These are phyloP conservation scores for Sechiopsis laciniata DNA, from an alignment of 306 rosid genomes.

Conservation along the genomic window DNA sequence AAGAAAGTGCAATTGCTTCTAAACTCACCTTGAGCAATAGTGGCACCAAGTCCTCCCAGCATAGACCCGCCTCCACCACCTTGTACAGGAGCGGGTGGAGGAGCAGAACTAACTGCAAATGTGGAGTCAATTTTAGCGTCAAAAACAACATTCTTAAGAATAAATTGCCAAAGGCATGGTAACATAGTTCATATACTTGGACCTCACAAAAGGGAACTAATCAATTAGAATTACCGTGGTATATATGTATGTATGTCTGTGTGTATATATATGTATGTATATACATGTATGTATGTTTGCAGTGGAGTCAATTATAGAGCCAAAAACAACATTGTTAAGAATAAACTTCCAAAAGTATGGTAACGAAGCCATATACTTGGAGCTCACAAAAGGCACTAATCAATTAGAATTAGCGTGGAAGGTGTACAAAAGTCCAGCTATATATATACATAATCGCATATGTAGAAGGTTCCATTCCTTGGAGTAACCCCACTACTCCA, in stretches of 20 bases:
- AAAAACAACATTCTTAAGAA: not conserved
- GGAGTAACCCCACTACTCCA: not conserved
- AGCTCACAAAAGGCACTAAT: not conserved
- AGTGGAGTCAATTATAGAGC: not conserved
- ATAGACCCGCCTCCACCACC: conserved; percentile 54
- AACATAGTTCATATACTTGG: not conserved
- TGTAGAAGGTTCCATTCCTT: not conserved
- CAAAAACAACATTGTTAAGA: not conserved
- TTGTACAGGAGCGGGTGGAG: conserved; percentile 76
- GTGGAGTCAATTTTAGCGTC: not conserved
- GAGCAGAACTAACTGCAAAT: conserved; percentile 49
- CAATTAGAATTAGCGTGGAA: not conserved
- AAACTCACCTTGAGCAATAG: conserved; percentile 76
- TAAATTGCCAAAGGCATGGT: not conserved
- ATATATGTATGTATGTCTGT: too few species aligned
- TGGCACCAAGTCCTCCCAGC: conserved; percentile 72
- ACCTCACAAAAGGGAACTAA: too few species aligned
- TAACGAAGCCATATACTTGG: not conserved
- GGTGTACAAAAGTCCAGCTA: not conserved
- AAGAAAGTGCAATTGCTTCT: not conserved
- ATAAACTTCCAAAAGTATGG: not conserved
- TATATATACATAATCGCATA: too few species aligned
- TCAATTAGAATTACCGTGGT: too few species aligned
- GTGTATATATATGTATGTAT: too few species aligned
- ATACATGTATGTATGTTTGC: too few species aligned